These are phyloP conservation scores for Torulaspora franciscae DNA, from an alignment of 805 yeast genomes.

Conservation along the genomic window DNA sequence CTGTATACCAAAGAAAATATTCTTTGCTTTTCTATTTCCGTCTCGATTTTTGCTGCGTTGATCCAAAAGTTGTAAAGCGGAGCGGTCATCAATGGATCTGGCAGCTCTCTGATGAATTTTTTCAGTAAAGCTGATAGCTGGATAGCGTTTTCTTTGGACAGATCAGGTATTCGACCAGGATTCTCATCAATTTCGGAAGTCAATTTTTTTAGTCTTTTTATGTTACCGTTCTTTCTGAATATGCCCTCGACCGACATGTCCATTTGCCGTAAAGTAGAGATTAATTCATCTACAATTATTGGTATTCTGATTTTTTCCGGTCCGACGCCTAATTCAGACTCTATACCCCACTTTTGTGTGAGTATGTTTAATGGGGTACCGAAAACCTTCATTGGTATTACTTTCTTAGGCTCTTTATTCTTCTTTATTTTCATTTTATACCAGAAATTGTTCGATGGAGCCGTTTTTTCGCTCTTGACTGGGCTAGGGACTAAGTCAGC, in stretches of 20 bases:
- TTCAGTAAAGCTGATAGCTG: conserved; percentile 91
- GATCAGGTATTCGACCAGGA: conserved; percentile 67
- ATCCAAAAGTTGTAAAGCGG: conserved; percentile 76
- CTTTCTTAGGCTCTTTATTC: conserved; percentile 27
- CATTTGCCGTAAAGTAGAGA: conserved; percentile 76
- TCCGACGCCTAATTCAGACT: conserved; percentile 79
- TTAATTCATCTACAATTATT: conserved; percentile 76
- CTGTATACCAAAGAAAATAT: conserved; percentile 59
- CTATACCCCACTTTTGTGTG: conserved; percentile 68
- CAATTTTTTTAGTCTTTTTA: conserved; percentile 68
- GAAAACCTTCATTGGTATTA: conserved; percentile 49
- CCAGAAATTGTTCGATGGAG: conserved; percentile 27
- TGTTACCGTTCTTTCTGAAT: conserved; percentile 93
- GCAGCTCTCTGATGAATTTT: conserved; percentile 86
- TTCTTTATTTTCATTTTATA: conserved; percentile 27
- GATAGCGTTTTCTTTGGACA: conserved; percentile 73
- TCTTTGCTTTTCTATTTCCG: conserved; percentile 47
- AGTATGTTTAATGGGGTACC: conserved; percentile 70
- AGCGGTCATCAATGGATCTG: conserved; percentile 81
- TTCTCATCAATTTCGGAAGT: conserved; percentile 66
- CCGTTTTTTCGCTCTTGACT: conserved; percentile 52
- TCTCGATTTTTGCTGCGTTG: conserved; percentile 52
- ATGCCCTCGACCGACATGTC: conserved; percentile 96
- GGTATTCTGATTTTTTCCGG: conserved; percentile 79
- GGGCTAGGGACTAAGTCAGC: conserved; percentile 54